Evolutionary conservation across 2,329 filamentous ascomycete genomes (phyloP), one percentile per base, ranked within the genome.

Genomic region (Huntiella abstrusa): DNA sequence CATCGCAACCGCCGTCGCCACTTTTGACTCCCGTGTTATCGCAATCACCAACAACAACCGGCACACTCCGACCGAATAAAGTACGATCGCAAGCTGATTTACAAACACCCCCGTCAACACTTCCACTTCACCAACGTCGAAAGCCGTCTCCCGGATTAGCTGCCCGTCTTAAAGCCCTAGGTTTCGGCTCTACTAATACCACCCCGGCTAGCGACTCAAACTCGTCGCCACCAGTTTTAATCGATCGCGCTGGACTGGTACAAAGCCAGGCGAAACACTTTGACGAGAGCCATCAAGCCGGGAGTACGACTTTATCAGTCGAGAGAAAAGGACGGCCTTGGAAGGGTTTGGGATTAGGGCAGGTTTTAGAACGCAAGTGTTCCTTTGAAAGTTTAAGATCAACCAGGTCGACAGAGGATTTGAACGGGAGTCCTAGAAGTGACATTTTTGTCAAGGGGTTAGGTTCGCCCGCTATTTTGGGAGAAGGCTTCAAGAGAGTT

Each of bases 251-350:
- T 53, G 75, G 80, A 50, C 74, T 85, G 46, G 69, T 80, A 54
- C 76, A 83, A 60, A 68, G 77, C 53, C 78, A 83, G 55, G 68
- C 85, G 49, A 71, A 75, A 53, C 69, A 76, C 55, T 70, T 85
- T 55, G 80, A 86, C 63, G 66, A 73, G 53, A 72, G 74, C 50
- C 77, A 82, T 57, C 70, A 71, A 53, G 70, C 73, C 50, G 66
- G 67, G 56, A 52, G 57, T 58, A 52, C 65, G 65, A 52, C 65
- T 64, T 33, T 44, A n/a, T 36, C 39, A 53, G 65, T 83, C 55
- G 68, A 77, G 59, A 70, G 77, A 57, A 71, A 77, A 55, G 80
- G 80, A 57, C 75, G 76, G 56, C 72, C 79, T 54, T 85, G 80
- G 80, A 82, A 74, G 64, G 42, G 40, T 46, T 61, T 65, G 44